phyloP scores from a whole-genome alignment of 192 early-diverging fungal species.

The Rhizophagus prolifer region DNA sequence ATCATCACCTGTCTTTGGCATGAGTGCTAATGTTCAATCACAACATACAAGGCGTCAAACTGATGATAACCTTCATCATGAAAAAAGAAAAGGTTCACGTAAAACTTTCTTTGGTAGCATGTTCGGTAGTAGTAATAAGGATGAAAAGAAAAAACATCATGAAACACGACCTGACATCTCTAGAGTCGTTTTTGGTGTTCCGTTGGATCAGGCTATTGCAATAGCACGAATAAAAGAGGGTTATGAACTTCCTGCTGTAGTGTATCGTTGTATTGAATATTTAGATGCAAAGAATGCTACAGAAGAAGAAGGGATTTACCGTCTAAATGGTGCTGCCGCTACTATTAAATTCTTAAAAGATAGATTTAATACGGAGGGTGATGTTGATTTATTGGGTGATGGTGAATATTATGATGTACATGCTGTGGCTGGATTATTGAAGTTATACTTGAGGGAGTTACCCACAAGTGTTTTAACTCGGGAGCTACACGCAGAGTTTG shows the following conservation, averaged over 20 bases:
- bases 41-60: background rate
- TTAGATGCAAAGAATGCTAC: slow-evolving; percentile 86
- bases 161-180: slow-evolving; percentile 14
- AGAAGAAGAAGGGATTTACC: slow-evolving; percentile 94
- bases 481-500: slow-evolving; percentile 84
- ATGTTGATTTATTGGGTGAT: slow-evolving; percentile 64
- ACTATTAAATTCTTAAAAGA: slow-evolving; percentile 76
- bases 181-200: slow-evolving; percentile 76
- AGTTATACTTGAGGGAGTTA: slow-evolving; percentile 89
- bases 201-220: slow-evolving; percentile 77
- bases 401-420: slow-evolving; percentile 88
- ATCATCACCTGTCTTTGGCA: background rate
- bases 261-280: slow-evolving; percentile 96
- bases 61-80: background rate
- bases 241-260: slow-evolving; percentile 84
- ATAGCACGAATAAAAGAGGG: slow-evolving; percentile 70
- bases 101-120: slow-evolving; percentile 30
- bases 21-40: background rate
- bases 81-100: slow-evolving; percentile 13
- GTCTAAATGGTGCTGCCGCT: slow-evolving; percentile 76
- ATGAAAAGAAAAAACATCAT: slow-evolving; percentile 32
- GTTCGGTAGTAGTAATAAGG: slow-evolving; percentile 25
- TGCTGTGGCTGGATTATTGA: slow-evolving; percentile 87
- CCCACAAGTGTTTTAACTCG: slow-evolving; percentile 83
- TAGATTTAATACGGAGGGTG: slow-evolving; percentile 80